Percentiles rank a stretch among this genome's conserved stretches.
These are phyloP conservation scores for Saccharomycopsis schoenii DNA, from an alignment of 805 yeast genomes.

Conservation along the genomic window DNA sequence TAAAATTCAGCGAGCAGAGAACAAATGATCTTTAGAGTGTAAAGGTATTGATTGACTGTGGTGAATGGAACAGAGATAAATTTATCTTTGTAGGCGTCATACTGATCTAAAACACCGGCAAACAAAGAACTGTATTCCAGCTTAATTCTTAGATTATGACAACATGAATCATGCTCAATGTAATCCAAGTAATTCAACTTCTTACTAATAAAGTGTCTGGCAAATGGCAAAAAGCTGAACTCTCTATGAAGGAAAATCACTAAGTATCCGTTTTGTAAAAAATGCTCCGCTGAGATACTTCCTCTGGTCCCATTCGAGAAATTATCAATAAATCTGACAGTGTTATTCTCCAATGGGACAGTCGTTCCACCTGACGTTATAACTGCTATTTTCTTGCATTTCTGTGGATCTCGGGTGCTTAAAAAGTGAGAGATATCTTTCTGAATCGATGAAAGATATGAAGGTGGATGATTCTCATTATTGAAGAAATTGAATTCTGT, in stretches of 20 bases:
- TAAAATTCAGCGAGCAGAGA: constrained; percentile 31
- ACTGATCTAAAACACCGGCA: constrained; percentile 36
- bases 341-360: constrained; percentile 93
- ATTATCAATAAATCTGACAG: constrained; percentile 93
- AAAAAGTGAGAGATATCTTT: constrained; percentile 53
- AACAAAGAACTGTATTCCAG: constrained; percentile 51
- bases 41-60: constrained; percentile 88
- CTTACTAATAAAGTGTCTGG: constrained; percentile 60
- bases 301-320: constrained; percentile 98
- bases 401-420: constrained; percentile 32
- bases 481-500: constrained; percentile 75
- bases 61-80: constrained; percentile 74
- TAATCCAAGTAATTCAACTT: constrained; percentile 61
- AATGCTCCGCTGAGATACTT: constrained; percentile 89
- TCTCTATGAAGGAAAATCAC: constrained; percentile 91
- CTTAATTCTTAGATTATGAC: constrained; percentile 35
- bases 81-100: constrained; percentile 17
- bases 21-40: constrained; percentile 65
- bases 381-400: constrained; percentile 46
- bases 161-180: constrained; percentile 29
- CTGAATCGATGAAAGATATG: constrained; percentile 55
- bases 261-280: constrained; percentile 76
- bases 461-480: constrained; percentile 56
- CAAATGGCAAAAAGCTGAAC: constrained; percentile 82
- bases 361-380: constrained; percentile 98